Evolutionary conservation across 148 eudicot genomes (phyloP), one percentile per base, ranked within the genome.

Genomic region (Rhododendron ferrugineum): DNA sequence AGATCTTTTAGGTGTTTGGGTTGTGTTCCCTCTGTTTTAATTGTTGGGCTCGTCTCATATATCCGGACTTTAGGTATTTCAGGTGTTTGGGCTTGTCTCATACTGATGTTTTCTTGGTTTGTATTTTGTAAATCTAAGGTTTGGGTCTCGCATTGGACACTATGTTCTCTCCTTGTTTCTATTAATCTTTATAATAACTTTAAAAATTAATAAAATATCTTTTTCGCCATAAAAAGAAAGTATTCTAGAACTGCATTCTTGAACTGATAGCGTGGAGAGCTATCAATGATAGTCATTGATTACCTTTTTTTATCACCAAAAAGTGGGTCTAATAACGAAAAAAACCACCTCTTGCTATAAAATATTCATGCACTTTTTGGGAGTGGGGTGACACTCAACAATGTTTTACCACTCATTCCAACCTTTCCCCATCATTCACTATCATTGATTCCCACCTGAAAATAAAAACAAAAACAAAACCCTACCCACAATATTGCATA

Each of bases 311-410:
- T 7, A 76, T 37, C 18, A 8, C 26, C 11, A 22, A 7, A 23
- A 22, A 20, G 49, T 4, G 42, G 5, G 79, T 37, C 49, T 37
- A 76, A 37, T 37, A 37, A 76, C 22, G 15, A 82, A 4, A 3
- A 78, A 15, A 23, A n/a, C 5, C 46, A 22, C 16, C 23, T 42
- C 22, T 23, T 6, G 11, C 23, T 3, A 49, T 30, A 16, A 40
- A 80, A 80, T 50, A 72, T 52, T n/a, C 54, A 42, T 30, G 23
- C 81, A 86, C 90, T 86, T 86, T 81, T 72, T 28, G 47, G 40
- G 84, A 88, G 90, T 88, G 88, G 80, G 84, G 36, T 50, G 73
- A 42, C 80, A 84, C 82, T 74, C 28, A 9, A 78, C 73, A 56
- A 46, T 84, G 85, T 82, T 36, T 70, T 56, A 54, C 23, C 84